Percentiles rank a stretch among this genome's conserved stretches.
These are phyloP conservation scores for Entomortierella chlamydospora DNA, from an alignment of 192 early-diverging fungal genomes.

Conservation along the genomic window DNA sequence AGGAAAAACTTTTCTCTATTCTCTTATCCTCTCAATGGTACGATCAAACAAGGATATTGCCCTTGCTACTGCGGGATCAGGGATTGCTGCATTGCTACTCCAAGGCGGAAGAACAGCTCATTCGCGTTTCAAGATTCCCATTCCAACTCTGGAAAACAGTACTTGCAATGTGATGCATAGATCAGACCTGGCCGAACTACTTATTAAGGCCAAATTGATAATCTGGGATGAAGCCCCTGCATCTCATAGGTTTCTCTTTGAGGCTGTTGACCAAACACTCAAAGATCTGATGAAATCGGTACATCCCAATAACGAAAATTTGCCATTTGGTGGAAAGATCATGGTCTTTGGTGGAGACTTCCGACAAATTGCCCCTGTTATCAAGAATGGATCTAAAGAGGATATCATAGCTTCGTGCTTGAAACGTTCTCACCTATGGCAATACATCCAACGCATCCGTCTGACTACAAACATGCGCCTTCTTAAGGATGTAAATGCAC, in stretches of 20 bases:
- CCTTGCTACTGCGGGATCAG: conserved; percentile 41
- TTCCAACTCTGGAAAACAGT: conserved; percentile 22
- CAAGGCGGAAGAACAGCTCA: conserved; percentile 46
- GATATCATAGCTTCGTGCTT: too few species aligned
- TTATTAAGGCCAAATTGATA: conserved; percentile 24
- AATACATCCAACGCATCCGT: too few species aligned
- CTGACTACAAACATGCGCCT: too few species aligned
- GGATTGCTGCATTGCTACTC: conserved; percentile 45
- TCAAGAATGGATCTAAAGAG: too few species aligned
- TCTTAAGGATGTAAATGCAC: too few species aligned
- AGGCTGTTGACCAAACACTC: conserved; percentile 24
- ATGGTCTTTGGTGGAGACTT: conserved; percentile 53
- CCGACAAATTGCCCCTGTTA: conserved; percentile 10
- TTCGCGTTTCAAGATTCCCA: conserved; percentile 40
- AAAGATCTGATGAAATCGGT: conserved; percentile 16
- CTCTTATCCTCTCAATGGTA: too few species aligned
- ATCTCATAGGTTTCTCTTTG: conserved; percentile 5
- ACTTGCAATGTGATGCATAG: conserved; percentile 20
- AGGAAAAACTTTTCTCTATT: too few species aligned
- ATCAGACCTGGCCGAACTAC: conserved; percentile 7
- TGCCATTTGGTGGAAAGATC: conserved; percentile 11
- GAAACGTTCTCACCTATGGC: too few species aligned
- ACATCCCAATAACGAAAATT: conserved; percentile 1
- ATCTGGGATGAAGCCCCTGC: conserved; percentile 59
- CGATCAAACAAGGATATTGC: neutral